These are phyloP conservation scores for Salix dunnii DNA, from an alignment of 345 rosid species.

Conservation along the genomic window DNA sequence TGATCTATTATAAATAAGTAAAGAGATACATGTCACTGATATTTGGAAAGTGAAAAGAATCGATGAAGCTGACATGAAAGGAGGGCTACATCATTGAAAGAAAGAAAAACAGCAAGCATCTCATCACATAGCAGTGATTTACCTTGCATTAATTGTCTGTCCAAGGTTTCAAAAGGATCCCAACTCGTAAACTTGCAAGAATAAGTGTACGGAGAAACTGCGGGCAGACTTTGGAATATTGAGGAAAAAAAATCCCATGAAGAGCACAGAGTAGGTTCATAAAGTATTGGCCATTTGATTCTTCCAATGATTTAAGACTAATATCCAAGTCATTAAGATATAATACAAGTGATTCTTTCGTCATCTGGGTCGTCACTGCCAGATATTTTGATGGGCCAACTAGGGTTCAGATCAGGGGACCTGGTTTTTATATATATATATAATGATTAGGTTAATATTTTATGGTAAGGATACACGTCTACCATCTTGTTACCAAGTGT, in stretches of 20 bases:
- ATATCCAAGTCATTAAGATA: slow-evolving; percentile 13
- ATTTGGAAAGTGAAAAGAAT: too few species aligned
- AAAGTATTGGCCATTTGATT: not conserved
- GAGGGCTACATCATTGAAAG: too few species aligned
- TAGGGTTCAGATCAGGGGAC: not conserved
- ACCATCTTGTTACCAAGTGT: slow-evolving; percentile 12
- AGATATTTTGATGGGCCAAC: not conserved
- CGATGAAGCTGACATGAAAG: too few species aligned
- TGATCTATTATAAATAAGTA: too few species aligned
- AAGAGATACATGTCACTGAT: too few species aligned
- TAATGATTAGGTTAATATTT: slow-evolving; percentile 16
- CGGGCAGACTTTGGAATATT: slow-evolving; percentile 6
- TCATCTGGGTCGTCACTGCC: slow-evolving; percentile 42
- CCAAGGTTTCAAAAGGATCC: too few species aligned
- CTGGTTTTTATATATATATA: not conserved
- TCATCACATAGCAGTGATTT: too few species aligned
- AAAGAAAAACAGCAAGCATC: too few species aligned
- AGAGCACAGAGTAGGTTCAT: not conserved
- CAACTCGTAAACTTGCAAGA: slow-evolving; percentile 3
- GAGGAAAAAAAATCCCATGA: not conserved
- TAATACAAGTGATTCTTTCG: slow-evolving; percentile 22
- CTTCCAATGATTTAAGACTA: slow-evolving; percentile 22
- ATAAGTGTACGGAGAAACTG: slow-evolving; percentile 29
- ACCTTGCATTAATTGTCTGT: too few species aligned
- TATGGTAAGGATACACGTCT: slow-evolving; percentile 20